Conservation (phyloP, 2,329 filamentous ascomycete genomes). For the Orbilia brochopaga region DNA sequence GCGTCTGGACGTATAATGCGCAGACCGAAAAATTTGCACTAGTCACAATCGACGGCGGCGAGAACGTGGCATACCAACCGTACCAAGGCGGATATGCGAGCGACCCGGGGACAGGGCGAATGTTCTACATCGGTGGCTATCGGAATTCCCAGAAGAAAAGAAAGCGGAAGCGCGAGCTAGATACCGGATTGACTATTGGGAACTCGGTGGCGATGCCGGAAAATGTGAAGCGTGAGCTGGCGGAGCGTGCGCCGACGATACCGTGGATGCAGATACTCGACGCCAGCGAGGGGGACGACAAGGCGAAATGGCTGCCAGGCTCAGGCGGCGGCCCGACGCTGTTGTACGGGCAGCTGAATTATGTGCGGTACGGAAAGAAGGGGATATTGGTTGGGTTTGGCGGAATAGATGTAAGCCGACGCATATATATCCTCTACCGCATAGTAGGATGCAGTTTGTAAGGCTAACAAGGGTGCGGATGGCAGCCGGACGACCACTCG, state of each 20-base stretch:
- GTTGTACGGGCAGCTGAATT: constrained; percentile 33
- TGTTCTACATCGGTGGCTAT: constrained; percentile 47
- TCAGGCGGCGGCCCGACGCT: constrained; percentile 38
- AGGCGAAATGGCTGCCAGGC: constrained; percentile 29
- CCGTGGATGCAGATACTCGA: constrained; percentile 49
- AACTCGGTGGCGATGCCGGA: not conserved
- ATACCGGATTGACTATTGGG: not conserved
- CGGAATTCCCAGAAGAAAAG: constrained; percentile 41
- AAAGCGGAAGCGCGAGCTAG: constrained; percentile 6
- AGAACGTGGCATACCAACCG: constrained; percentile 31
- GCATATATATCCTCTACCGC: not conserved
- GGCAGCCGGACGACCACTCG: constrained; percentile 39
- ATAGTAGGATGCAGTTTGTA: not conserved
- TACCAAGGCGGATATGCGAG: constrained; percentile 33
- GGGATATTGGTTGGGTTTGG: constrained; percentile 45
- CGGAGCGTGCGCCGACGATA: constrained; percentile 28
- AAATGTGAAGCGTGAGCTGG: constrained; percentile 13
- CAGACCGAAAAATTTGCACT: constrained; percentile 20
- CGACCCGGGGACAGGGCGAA: constrained; percentile 43
- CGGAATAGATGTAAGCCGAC: constrained; percentile 36
- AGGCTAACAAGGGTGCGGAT: constrained; percentile 1
- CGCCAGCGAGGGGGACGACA: constrained; percentile 32
- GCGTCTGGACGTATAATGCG: constrained; percentile 41
- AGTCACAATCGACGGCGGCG: constrained; percentile 12
- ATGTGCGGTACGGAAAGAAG: constrained; percentile 46